Evolutionary conservation across 2,329 filamentous ascomycete species (phyloP), one percentile per base, ranked within the genome.

Genomic region (Colletotrichum costaricense): DNA sequence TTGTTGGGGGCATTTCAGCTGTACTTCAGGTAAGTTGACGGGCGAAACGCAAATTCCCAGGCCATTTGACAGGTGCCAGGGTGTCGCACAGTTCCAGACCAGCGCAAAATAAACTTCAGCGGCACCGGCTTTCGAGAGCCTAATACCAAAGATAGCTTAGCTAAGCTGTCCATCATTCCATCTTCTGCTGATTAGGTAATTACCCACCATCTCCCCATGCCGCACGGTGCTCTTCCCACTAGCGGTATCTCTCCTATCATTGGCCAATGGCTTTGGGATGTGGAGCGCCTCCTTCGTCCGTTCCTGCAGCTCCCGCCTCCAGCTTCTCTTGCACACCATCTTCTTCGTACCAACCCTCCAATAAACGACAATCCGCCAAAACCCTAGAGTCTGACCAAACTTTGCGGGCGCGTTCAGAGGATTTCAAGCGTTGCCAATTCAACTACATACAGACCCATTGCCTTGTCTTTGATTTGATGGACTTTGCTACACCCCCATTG

Each of bases 401-500:
- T 16, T 9, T 22, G 5, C 42, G 3, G 19, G 42, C 19, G 19
- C 42, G 42, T n/a, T 3, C 7, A 16, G 42, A n/a, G 19, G 42
- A 2, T 22, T n/a, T 2, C 42, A 19, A 49, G 19, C 16, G 19
- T 19, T 19, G 14, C 7, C 12, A 42, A 6, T 16, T 19, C 38
- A 42, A 19, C 2, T 2, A 3, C 2, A 9, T 2, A 3, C 2
- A 9, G 11, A 5, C 4, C n/a, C n/a, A 28, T 14, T 49, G 9
- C 2, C 1, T n/a, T 33, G 11, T 64, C 14, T 49, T 9, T 35
- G 11, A 35, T 9, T n/a, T n/a, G 16, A 74, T 72, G 72, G 68
- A 72, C 12, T 9, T 22, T 74, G 69, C 72, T 74, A 73, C 24
- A 64, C 19, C 63, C 7, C 22, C 55, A 5, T n/a, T 69, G 63